Base-by-base conservation (phyloP, 768 basidiomycete species). In the Tylopilus plumbeoviolaceoides region DNA sequence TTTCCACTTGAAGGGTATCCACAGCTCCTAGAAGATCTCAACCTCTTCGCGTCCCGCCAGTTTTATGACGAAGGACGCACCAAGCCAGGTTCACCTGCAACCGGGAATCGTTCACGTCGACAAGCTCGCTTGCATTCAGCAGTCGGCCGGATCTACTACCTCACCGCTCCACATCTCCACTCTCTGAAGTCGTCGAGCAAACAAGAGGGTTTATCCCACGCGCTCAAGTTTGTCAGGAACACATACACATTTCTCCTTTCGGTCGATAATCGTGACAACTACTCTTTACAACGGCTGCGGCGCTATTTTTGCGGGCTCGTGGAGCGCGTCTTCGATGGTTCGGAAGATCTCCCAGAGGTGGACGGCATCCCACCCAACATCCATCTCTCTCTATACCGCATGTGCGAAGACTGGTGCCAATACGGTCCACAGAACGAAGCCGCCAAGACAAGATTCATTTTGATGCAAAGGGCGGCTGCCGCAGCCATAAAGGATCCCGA, bases 371-470 rank as follows among this genome's bases (percentile, higher is more conserved):
- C 88, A 2, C 73, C 78, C 5, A 81, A 88, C 52, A 85, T 85
- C 73, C 83, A 91, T 62, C 77, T 94, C 7, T 78, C 85, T 3
- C 70, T 95, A 30, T 95, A 90, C 70, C 82, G 86, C 31, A 73
- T 92, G 36, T 94, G 91, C 59, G 91, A 95, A 68, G 91, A 94
- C 61, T 97, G 94, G 94, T 95, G 93, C 67, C 85, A 91, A 62
- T 75, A 88, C 43, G 93, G 91, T 6, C 78, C 83, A 28, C 84
- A 89, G 60, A 77, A 82, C 1, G 89, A 92, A 55, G 70, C 73
- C n/a, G 79, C 81, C 36, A 87, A 83, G 66, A 87, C 84, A 49
- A 78, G 89, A 44, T 72, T 86, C 40, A 76, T 81, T 23, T 62
- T 79, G 50, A 92, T 93, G 82, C 83, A 90, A 62, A 81, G 80